These are phyloP conservation scores for Chondrus crispus DNA, from an alignment of 23 red algal genomes.

Conservation along the genomic window DNA sequence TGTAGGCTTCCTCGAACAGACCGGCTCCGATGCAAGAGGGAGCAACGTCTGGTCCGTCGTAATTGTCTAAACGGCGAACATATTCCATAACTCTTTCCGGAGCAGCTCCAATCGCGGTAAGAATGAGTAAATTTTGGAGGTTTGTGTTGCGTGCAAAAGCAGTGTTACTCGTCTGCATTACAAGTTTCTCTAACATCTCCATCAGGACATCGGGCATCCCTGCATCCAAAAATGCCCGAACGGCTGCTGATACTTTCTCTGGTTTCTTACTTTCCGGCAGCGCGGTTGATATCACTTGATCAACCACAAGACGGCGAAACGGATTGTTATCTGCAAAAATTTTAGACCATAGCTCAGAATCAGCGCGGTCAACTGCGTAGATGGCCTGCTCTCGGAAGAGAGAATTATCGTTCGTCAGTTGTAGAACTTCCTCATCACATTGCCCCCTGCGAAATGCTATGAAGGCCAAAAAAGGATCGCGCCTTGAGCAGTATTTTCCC, in stretches of 20 bases:
- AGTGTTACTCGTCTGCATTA: conserved; percentile 79
- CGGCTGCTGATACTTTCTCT: conserved; percentile 86
- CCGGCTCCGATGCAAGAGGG: conserved; percentile 80
- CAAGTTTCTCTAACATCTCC: conserved; percentile 97
- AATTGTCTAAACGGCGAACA: conserved; percentile 91
- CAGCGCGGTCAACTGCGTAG: conserved; percentile 86
- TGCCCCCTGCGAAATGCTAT: conserved; percentile 86
- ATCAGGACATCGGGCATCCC: conserved; percentile 92
- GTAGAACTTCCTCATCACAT: conserved; percentile 92
- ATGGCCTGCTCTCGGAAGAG: conserved; percentile 92
- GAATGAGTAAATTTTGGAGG: conserved; percentile 95
- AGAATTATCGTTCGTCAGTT: conserved; percentile 82
- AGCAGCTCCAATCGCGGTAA: conserved; percentile 88
- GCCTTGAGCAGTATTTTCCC: conserved; percentile 84
- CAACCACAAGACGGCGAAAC: conserved; percentile 77
- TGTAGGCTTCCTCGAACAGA: conserved; percentile 91
- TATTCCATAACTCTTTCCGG: conserved; percentile 91
- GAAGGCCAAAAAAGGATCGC: conserved; percentile 86
- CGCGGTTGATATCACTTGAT: conserved; percentile 83
- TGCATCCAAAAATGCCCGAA: conserved; percentile 90
- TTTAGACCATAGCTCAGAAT: conserved; percentile 79
- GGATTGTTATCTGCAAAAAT: conserved; percentile 80
- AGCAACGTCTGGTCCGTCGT: conserved; percentile 79
- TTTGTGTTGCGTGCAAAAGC: conserved; percentile 92
- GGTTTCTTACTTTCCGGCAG: conserved; percentile 77